Base-by-base conservation (phyloP, 2,329 filamentous ascomycete species). In the Aspergillus spinulosporus region DNA sequence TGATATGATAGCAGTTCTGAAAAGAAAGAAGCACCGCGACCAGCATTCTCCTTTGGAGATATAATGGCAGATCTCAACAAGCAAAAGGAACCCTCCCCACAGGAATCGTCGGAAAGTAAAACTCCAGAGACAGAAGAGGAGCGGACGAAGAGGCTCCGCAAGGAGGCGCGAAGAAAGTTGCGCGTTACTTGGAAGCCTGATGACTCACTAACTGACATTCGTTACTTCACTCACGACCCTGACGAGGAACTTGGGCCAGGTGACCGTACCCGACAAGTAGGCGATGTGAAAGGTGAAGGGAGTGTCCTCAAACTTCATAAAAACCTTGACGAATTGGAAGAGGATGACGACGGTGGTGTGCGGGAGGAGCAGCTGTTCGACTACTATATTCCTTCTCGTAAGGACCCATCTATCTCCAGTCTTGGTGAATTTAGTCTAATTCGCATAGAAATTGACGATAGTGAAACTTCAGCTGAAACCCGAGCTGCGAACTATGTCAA, bases 131-230 rank as follows among this genome's bases (percentile, higher is more conserved):
- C 83, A 0, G 75, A 81, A 49, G 84, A 86, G 65, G 80, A 86
- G 65, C 83, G 78, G 52, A 67, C 77, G 21, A 86, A 82, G 68
- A 79, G 85, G 28, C 68, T 86, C 2, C 78, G 83, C 6, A 87
- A 86, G 62, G 85, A 87, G 65, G 77, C 79, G 48, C 79, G 85
- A 36, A 79, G 84, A 40, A 84, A 83, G 61, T 68, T 87, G 32
- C 82, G 83, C 15, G 85, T 88, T 4, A 78, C 75, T 5, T 88
- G 84, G 78, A 85, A 83, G 59, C 77, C 80, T 0, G 83, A 84
- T 59, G 76, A 80, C 15, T 74, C 77, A 29, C 75, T 88, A 9
- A 82, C 82, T 3, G 76, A 83, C 62, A 76, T 85, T 52, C 78
- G 80, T 45, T 77, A 82, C 49, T 87, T 87, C 67, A 82, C 79